A percentile compares a stretch with the other conserved stretches of the same genome.
Conservation (phyloP, 1,284 basidiomycete genomes). For the Vanrija humicola region DNA sequence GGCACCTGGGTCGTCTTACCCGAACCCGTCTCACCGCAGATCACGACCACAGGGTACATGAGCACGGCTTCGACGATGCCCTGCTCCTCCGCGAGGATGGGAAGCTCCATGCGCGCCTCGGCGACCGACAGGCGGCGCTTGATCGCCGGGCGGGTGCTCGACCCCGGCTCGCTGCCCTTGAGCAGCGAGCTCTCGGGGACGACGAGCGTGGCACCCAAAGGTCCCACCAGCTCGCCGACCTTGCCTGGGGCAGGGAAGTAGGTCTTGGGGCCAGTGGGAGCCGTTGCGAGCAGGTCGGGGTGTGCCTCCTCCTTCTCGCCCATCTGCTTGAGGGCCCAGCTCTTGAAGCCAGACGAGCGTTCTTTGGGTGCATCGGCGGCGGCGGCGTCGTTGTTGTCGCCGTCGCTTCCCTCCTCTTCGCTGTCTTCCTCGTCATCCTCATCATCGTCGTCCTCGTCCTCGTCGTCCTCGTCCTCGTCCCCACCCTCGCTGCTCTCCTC, state of each 20-base stretch:
- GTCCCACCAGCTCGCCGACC: conserved; percentile 40
- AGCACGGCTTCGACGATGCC: conserved; percentile 87
- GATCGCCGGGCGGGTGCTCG: conserved; percentile 59
- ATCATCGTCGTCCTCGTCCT: conserved; percentile 4
- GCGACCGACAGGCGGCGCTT: conserved; percentile 69
- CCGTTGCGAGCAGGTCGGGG: conserved; percentile 22
- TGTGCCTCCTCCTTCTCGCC: conserved; percentile 12
- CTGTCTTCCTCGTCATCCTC: conserved; percentile 14
- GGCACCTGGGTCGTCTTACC: conserved; percentile 99
- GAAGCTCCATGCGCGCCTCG: conserved; percentile 73
- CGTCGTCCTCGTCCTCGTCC: conserved; percentile 12
- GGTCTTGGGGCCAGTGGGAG: conserved; percentile 12
- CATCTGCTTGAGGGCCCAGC: conserved; percentile 73
- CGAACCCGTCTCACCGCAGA: conserved; percentile 86
- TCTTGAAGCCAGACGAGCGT: conserved; percentile 65
- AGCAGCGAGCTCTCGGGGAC: conserved; percentile 46
- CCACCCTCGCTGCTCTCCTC: conserved; percentile 22
- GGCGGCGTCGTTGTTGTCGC: conserved; percentile 18
- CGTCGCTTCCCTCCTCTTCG: conserved; percentile 22
- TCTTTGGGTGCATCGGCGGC: conserved; percentile 17
- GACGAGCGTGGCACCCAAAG: conserved; percentile 39
- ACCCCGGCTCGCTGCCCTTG: conserved; percentile 4
- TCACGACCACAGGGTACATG: conserved; percentile 70
- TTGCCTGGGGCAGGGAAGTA: conserved; percentile 14
- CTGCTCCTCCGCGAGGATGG: conserved; percentile 91